Evolutionary conservation across 1,139 yeast species (phyloP).

Genomic region (Kurtzmaniella natalensis): DNA sequence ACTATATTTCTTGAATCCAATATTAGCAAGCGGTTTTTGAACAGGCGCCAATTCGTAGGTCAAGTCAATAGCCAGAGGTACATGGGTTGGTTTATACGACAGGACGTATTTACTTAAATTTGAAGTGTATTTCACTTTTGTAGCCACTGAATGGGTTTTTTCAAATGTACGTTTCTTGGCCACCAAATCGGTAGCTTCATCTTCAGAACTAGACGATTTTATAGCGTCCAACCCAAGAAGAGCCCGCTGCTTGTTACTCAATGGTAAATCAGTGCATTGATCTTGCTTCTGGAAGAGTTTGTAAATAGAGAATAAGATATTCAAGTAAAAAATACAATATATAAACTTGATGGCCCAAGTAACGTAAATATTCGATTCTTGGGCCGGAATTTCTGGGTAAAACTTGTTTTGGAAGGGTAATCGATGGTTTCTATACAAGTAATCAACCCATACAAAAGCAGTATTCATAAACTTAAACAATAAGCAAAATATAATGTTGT

Average conservation of each 20-base stretch:
- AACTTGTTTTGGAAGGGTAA: slow-evolving; percentile 10
- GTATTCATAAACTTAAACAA: slow-evolving; percentile 12
- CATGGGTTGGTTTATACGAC: neutral
- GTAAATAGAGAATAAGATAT: slow-evolving; percentile 16
- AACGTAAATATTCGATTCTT: neutral
- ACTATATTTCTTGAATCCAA: slow-evolving; percentile 2
- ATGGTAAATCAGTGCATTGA: slow-evolving; percentile 40
- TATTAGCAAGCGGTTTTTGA: neutral
- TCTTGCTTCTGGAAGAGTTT: slow-evolving; percentile 29
- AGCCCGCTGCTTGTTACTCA: slow-evolving; percentile 31
- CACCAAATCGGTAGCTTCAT: slow-evolving; percentile 1
- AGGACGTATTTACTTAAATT: neutral
- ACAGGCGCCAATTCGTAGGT: neutral
- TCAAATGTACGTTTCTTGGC: neutral
- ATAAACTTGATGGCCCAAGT: slow-evolving; percentile 5
- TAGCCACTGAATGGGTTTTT: neutral
- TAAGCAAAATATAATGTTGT: slow-evolving; percentile 16
- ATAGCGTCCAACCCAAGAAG: slow-evolving; percentile 29
- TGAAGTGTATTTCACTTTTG: neutral
- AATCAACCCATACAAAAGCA: neutral
- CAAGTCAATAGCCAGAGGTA: neutral
- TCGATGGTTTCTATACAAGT: slow-evolving; percentile 6
- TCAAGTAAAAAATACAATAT: slow-evolving; percentile 12
- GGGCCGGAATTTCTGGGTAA: slow-evolving; percentile 1
- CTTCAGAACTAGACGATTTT: slow-evolving; percentile 7